phyloP scores from a whole-genome alignment of 2,329 filamentous ascomycete species.

The Huntiella omanensis region DNA sequence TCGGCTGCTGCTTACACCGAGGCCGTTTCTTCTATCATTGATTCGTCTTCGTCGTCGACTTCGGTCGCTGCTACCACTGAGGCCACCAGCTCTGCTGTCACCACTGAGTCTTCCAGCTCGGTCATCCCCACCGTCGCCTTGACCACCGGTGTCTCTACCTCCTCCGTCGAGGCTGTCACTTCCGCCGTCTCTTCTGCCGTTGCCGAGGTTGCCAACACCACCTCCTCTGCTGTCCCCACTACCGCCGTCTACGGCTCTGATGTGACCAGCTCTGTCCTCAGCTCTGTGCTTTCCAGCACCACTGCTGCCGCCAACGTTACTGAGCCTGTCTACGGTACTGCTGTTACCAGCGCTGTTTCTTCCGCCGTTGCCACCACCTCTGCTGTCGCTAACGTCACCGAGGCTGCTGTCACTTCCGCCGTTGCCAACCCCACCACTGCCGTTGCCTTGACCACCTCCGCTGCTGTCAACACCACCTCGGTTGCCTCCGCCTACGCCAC shows the following conservation, averaged over 20 bases:
- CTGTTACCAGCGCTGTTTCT: conserved; percentile 17
- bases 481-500: neutral
- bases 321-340: neutral
- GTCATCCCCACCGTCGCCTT: neutral
- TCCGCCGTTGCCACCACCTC: conserved; percentile 24
- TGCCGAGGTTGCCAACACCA: conserved; percentile 22
- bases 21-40: neutral
- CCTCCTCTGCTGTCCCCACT: conserved; percentile 30
- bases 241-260: too few relatives aligned
- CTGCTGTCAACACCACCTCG: neutral
- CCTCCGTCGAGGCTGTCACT: neutral
- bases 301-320: neutral
- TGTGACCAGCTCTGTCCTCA: neutral
- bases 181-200: conserved; percentile 15
- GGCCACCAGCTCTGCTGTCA: neutral
- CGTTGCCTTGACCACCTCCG: conserved; percentile 19
- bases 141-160: neutral
- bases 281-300: neutral
- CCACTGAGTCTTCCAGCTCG: neutral
- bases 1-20: neutral
- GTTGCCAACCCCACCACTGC: conserved; percentile 30
- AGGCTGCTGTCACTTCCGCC: conserved; percentile 14
- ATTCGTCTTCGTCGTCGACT: neutral
- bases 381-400: conserved; percentile 12
- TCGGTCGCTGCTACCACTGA: neutral